Conservation (phyloP, 768 basidiomycete genomes). For the Mycena galericulata region DNA sequence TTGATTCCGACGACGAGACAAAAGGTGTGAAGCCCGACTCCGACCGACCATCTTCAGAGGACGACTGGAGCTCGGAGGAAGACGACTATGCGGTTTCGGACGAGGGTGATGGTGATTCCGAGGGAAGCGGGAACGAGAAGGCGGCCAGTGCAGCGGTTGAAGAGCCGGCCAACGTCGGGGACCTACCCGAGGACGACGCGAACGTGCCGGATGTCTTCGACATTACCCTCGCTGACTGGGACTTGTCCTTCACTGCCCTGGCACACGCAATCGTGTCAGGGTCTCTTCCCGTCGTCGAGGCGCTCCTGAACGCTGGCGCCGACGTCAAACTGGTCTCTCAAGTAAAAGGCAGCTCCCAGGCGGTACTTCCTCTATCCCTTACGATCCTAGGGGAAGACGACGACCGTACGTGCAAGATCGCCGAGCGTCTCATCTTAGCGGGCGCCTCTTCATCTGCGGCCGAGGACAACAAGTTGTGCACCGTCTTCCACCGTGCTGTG, state of each 20-base stretch:
- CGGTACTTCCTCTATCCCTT: conserved; percentile 51
- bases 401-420: conserved; percentile 52
- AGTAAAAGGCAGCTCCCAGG: conserved; percentile 37
- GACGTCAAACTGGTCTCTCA: conserved; percentile 54
- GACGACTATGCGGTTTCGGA: conserved; percentile 37
- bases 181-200: conserved; percentile 61
- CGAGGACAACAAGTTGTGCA: conserved; percentile 48
- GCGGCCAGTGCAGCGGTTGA: conserved; percentile 23
- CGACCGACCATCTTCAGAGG: conserved; percentile 56
- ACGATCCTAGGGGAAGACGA: conserved; percentile 56
- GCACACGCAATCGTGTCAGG: conserved; percentile 63
- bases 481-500: conserved; percentile 57
- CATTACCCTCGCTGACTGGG: conserved; percentile 68
- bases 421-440: conserved; percentile 53
- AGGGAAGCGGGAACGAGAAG: conserved; percentile 27
- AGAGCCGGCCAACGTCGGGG: conserved; percentile 41
- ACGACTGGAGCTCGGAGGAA: conserved; percentile 45
- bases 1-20: conserved; percentile 40
- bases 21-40: conserved; percentile 29
- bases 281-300: conserved; percentile 57
- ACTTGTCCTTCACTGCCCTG: conserved; percentile 65
- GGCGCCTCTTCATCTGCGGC: conserved; percentile 58
- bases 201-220: conserved; percentile 69
- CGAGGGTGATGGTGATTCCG: conserved; percentile 34
- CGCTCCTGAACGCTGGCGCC: conserved; percentile 60